A percentile compares a stretch with the other conserved stretches of the same genome.
Evolutionary conservation across 495 filamentous ascomycete species (phyloP).

Genomic region (Neurospora sp.): DNA sequence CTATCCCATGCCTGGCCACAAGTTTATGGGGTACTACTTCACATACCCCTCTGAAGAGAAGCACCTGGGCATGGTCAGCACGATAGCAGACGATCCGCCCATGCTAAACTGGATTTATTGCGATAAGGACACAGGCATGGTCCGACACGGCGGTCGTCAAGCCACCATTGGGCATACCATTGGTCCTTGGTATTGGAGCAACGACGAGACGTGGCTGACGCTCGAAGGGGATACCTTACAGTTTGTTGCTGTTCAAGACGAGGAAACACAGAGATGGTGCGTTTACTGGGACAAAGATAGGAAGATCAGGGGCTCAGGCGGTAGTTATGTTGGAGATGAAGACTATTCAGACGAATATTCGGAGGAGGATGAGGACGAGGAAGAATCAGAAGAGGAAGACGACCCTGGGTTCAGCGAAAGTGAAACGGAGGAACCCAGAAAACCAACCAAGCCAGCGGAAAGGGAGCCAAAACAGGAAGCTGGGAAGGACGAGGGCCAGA

Average conservation of each 20-base stretch:
- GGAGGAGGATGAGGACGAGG: constrained; percentile 19
- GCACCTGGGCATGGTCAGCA: constrained; percentile 48
- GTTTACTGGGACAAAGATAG: constrained; percentile 34
- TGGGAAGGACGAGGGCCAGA: not conserved
- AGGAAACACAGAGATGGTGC: constrained; percentile 35
- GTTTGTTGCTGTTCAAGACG: constrained; percentile 33
- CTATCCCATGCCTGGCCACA: constrained; percentile 36
- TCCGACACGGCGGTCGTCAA: constrained; percentile 43
- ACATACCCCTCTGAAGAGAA: constrained; percentile 45
- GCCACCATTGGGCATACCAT: constrained; percentile 39
- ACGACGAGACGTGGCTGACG: constrained; percentile 43
- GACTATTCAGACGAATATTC: constrained; percentile 15
- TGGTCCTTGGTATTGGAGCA: constrained; percentile 48
- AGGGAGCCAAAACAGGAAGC: not conserved
- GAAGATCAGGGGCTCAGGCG: constrained; percentile 5
- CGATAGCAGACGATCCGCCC: constrained; percentile 48
- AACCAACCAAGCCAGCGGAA: not conserved
- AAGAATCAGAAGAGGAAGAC: constrained; percentile 20
- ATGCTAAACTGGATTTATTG: constrained; percentile 58
- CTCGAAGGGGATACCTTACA: constrained; percentile 32
- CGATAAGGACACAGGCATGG: constrained; percentile 44
- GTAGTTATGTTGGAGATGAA: not conserved
- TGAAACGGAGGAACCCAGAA: not conserved
- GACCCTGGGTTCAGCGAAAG: constrained; percentile 10
- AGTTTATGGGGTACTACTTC: constrained; percentile 52